Base-by-base conservation (phyloP, 371 early-diverging fungal genomes). In the Rhizopus arrhizus region DNA sequence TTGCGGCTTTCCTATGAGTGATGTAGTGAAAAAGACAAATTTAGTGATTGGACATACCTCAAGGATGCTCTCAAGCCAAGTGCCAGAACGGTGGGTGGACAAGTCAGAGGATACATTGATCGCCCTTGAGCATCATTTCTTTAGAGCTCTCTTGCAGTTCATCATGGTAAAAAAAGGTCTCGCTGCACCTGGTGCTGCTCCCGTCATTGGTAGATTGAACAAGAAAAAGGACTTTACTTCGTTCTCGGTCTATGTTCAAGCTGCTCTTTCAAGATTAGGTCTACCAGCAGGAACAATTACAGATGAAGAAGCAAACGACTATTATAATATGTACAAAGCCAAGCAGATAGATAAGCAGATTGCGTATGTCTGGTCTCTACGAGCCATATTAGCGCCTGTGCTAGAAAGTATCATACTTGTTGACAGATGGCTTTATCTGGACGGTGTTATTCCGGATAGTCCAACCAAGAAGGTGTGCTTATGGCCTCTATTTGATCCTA, bases 31-130 rank as follows among this genome's bases (percentile, higher is more conserved):
- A 5, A 48, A 65, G 2, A 34, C 40, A 5, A 64, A 66, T 11
- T 73, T 80, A 15, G 38, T 66, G 7, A 68, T 94, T 8, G 91
- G 94, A 0, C 82, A 81, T 31, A 88, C 89, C 33, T 88, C 90
- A 15, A 83, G 86, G 48, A 93, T 91, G 81, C 72, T 89, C 5
- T 94, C 94, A 3, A 94, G 94, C 59, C 94, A 94, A 59, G 89
- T 92, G 0, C 87, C 93, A 0, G 79, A 81, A 57, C 83, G 92
- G 35, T 94, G 94, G 94, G 74, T 73, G 8, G 69, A 82, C 40
- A 62, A 72, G 50, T 66, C 73, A 16, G 72, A 78, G 15, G 84
- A 73, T 29, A 77, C 85, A 0, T 62, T 78, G 31, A 78, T 73
- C 16, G 78, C 86, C 9, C 92, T 90, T 63, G 78, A 78, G 11